Evolutionary conservation across 108 stramenopile species (phyloP).

Genomic region (Thalassiosira profunda): DNA sequence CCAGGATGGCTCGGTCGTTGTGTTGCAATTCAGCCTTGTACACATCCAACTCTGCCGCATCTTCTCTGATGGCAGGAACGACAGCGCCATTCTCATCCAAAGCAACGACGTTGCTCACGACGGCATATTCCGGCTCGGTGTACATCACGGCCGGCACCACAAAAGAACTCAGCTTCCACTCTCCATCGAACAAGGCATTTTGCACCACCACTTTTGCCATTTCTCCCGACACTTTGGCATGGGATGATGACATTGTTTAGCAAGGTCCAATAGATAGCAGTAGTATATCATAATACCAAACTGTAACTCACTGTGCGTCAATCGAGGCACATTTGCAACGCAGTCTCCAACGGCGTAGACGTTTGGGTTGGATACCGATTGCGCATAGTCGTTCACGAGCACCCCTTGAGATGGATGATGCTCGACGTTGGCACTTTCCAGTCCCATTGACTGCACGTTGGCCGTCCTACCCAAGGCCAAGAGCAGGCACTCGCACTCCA

Average conservation of each 20-base stretch:
- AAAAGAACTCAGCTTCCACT: slow-evolving; percentile 87
- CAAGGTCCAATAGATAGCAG: not conserved
- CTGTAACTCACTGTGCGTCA: slow-evolving; percentile 82
- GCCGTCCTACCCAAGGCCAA: slow-evolving; percentile 91
- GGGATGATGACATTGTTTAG: not conserved
- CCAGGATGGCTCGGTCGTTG: slow-evolving; percentile 95
- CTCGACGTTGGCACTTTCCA: slow-evolving; percentile 86
- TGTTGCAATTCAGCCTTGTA: slow-evolving; percentile 80
- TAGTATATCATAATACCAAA: not conserved
- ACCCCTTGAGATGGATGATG: slow-evolving; percentile 83
- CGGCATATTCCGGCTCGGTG: slow-evolving; percentile 96
- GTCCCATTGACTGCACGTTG: slow-evolving; percentile 92
- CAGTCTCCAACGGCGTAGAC: slow-evolving; percentile 96
- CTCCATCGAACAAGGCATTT: slow-evolving; percentile 88
- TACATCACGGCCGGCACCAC: slow-evolving; percentile 95
- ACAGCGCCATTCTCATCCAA: slow-evolving; percentile 62
- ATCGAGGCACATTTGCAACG: slow-evolving; percentile 79
- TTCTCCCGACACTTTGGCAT: slow-evolving; percentile 80
- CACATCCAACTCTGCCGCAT: slow-evolving; percentile 33
- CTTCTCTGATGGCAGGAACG: slow-evolving; percentile 16
- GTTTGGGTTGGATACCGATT: slow-evolving; percentile 83
- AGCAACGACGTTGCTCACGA: slow-evolving; percentile 64
- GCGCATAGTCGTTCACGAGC: slow-evolving; percentile 83
- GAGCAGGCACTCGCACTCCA: slow-evolving; percentile 89
- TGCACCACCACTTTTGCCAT: slow-evolving; percentile 95